A percentile compares a stretch with the other conserved stretches of the same genome.
These are phyloP conservation scores for Populus ilicifolia DNA, from an alignment of 345 rosid genomes.

Conservation along the genomic window DNA sequence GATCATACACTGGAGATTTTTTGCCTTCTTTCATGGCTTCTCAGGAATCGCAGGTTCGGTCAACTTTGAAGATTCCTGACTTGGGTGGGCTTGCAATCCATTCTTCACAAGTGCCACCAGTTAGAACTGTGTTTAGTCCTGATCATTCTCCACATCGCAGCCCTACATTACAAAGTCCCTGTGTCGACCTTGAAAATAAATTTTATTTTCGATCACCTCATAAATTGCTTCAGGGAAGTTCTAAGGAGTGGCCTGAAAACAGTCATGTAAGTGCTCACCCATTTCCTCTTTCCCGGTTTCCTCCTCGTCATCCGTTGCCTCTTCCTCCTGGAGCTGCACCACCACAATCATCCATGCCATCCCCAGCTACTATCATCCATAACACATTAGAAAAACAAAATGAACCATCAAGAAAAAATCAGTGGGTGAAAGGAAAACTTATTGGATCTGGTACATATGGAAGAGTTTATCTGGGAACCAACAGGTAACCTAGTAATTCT, in stretches of 20 bases:
- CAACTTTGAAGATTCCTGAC: constrained; percentile 23
- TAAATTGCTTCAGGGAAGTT: constrained; percentile 23
- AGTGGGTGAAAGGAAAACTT: constrained; percentile 72
- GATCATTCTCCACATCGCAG: constrained; percentile 39
- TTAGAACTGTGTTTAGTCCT: constrained; percentile 23
- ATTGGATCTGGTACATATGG: constrained; percentile 77
- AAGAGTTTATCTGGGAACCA: constrained; percentile 56
- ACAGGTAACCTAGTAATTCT: constrained; percentile 35
- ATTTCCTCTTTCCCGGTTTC: constrained; percentile 70
- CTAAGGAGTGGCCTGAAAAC: constrained; percentile 30
- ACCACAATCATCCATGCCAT: constrained; percentile 10
- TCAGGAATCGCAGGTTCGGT: constrained; percentile 13
- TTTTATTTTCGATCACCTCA: constrained; percentile 17
- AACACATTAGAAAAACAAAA: constrained; percentile 25
- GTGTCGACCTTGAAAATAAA: constrained; percentile 6
- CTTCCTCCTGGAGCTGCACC: constrained; percentile 52
- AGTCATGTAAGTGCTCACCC: constrained; percentile 44
- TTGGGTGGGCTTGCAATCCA: constrained; percentile 15
- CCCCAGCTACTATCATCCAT: constrained; percentile 21
- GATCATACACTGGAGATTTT: constrained; percentile 20
- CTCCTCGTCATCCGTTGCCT: constrained; percentile 68
- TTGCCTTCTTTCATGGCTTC: constrained; percentile 15
- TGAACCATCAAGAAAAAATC: constrained; percentile 26
- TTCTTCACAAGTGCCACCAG: constrained; percentile 18
- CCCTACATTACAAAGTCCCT: constrained; percentile 27